A percentile compares a stretch with the other conserved stretches of the same genome.
Evolutionary conservation across 2,329 filamentous ascomycete species (phyloP).

Genomic region (Verticillium isaacii): DNA sequence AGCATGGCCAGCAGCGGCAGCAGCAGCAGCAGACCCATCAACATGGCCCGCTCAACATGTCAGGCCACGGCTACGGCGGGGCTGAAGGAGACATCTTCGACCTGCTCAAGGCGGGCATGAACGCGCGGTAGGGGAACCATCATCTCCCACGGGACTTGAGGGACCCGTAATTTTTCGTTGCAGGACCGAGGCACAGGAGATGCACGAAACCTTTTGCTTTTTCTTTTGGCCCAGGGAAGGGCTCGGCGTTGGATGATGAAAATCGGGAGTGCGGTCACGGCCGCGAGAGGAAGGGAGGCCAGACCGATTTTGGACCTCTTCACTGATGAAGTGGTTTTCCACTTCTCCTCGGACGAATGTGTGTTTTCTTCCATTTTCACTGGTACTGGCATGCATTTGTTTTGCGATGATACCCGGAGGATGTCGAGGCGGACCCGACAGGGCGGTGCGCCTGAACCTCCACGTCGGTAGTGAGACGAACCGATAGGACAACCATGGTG

Average conservation of each 20-base stretch:
- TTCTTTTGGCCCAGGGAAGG: not conserved
- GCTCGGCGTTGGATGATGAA: not conserved
- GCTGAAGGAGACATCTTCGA: not conserved
- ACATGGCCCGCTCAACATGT: not conserved
- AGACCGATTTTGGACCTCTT: no score
- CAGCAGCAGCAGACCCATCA: not conserved
- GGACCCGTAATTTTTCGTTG: no score
- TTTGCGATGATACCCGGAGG: not conserved
- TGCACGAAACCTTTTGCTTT: no score
- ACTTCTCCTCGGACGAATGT: not conserved
- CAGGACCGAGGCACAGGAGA: no score
- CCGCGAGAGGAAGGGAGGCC: no score
- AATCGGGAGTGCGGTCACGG: not conserved
- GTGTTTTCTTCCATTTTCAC: not conserved
- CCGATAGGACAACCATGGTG: no score
- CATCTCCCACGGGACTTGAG: not conserved
- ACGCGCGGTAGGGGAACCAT: not conserved
- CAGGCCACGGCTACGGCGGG: not conserved
- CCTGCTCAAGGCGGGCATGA: not conserved
- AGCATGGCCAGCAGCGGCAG: not conserved
- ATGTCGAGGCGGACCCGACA: not conserved
- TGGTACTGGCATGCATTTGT: not conserved
- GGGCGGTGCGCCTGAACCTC: not conserved
- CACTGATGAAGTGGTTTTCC: no score
- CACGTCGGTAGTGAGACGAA: no score